Evolutionary conservation across 495 filamentous ascomycete species (phyloP), one percentile per base, ranked within the genome.

Genomic region (Chaetomidium leptoderma): DNA sequence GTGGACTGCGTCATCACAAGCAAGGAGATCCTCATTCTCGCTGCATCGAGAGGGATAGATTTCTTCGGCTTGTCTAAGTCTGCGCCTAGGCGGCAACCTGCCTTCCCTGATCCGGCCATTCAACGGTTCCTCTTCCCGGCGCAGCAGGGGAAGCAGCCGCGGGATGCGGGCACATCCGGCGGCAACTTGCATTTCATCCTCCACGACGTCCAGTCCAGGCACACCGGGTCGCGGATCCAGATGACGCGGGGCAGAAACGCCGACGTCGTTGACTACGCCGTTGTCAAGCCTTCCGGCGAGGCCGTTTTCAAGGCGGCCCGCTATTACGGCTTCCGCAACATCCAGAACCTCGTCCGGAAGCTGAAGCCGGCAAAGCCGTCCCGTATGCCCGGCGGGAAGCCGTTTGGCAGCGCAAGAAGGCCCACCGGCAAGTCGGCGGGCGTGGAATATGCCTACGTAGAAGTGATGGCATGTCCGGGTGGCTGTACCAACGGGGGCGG

Each of bases 381-480:
- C 29, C 81, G 89, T 33, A 84, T 95, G 74, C 89, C 91, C 1
- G 90, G 90, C 11, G 86, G 81, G 8, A 87, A 78, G 58, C 67
- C 72, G 2, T 65, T 70, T 32, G 75, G 73, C 2, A 69, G 71
- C 10, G 72, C 78, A 21, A 70, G 83, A 63, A 75, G 74, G 63
- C 70, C 79, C 58, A 63, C 75, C 59, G 69, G 70, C 9, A 75
- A 74, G 56, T 43, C 71, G 13, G 53, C 64, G 3, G 73, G 74
- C 14, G 70, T 79, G 6, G 88, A 93, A 13, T 92, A 89, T 66
- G 83, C 84, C 23, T 97, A 95, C 72, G 89, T 98, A 11, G 93
- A 98, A 67, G 95, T 98, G 33, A 98, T 98, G 93, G 93, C 93
- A 27, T 98, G 93, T 72, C 93, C 93, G 0, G 93, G 95, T 10